phyloP scores from a whole-genome alignment of 2,329 filamentous ascomycete genomes.

The Juglanconis sp. region DNA sequence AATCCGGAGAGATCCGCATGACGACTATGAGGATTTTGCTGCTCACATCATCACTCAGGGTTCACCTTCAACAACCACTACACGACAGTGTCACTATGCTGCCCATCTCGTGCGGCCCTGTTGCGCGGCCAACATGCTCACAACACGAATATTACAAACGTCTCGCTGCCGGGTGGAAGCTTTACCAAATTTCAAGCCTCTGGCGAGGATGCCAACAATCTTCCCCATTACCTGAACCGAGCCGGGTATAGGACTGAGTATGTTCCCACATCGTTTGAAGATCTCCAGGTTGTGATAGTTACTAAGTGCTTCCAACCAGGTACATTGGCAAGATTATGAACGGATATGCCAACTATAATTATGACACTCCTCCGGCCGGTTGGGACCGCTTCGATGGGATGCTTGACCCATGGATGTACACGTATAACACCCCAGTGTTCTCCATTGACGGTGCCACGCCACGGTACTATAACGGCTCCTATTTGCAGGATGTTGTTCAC shows the following conservation, averaged over 20 bases:
- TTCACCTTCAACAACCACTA: constrained; percentile 46
- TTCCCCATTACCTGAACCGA: constrained; percentile 68
- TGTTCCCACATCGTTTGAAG: neutral
- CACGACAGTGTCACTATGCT: constrained; percentile 60
- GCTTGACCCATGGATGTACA: constrained; percentile 61
- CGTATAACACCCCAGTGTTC: constrained; percentile 52
- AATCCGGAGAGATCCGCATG: neutral
- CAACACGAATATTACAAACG: constrained; percentile 65
- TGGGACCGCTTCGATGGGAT: constrained; percentile 28
- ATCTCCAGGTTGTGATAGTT: neutral
- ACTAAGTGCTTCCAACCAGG: neutral
- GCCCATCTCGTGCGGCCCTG: constrained; percentile 58
- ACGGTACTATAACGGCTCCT: constrained; percentile 34
- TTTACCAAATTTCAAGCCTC: constrained; percentile 65
- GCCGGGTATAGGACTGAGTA: constrained; percentile 65
- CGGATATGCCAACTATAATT: constrained; percentile 57
- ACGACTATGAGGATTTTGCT: neutral
- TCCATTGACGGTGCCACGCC: constrained; percentile 14
- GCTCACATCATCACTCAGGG: constrained; percentile 1
- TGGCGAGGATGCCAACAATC: constrained; percentile 64
- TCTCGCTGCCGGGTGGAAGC: constrained; percentile 54
- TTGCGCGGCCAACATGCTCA: constrained; percentile 62
- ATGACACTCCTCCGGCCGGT: constrained; percentile 38
- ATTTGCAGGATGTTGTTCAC: constrained; percentile 36
- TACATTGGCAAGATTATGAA: constrained; percentile 75